These are phyloP conservation scores for Wickerhamiella qilinensis DNA, from an alignment of 805 yeast species.

Conservation along the genomic window DNA sequence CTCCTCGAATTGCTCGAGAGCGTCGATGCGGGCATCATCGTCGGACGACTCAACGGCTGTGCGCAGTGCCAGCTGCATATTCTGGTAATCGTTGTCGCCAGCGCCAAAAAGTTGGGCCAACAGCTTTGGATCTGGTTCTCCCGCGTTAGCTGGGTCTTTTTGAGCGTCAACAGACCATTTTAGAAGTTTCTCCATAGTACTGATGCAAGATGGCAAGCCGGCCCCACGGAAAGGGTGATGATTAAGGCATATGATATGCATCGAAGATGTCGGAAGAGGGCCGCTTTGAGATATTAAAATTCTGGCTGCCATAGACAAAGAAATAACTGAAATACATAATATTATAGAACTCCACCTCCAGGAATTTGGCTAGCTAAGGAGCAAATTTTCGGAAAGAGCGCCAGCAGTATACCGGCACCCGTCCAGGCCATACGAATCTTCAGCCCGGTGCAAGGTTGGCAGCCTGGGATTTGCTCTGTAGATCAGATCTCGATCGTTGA, in stretches of 20 bases:
- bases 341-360: too few species aligned
- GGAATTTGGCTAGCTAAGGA: too few species aligned
- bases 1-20: constrained; percentile 87
- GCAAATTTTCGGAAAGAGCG: too few species aligned
- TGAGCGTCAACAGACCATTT: constrained; percentile 85
- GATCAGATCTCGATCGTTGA: too few species aligned
- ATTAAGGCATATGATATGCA: neutral
- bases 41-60: constrained; percentile 42
- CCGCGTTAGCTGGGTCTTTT: constrained; percentile 33
- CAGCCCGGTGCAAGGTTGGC: too few species aligned
- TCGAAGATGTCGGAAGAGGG: neutral
- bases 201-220: neutral
- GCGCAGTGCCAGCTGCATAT: constrained; percentile 64
- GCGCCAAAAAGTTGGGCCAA: constrained; percentile 59
- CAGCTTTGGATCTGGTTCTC: constrained; percentile 62
- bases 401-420: too few species aligned
- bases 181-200: constrained; percentile 66
- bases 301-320: too few species aligned
- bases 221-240: neutral
- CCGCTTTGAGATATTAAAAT: too few species aligned
- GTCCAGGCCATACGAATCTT: too few species aligned
- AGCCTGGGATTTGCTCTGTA: too few species aligned
- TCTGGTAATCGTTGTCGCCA: constrained; percentile 69
- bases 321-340: too few species aligned
- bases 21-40: constrained; percentile 48